Conservation (phyloP, 208 protist species). For the Leishmania martiniquensis region DNA sequence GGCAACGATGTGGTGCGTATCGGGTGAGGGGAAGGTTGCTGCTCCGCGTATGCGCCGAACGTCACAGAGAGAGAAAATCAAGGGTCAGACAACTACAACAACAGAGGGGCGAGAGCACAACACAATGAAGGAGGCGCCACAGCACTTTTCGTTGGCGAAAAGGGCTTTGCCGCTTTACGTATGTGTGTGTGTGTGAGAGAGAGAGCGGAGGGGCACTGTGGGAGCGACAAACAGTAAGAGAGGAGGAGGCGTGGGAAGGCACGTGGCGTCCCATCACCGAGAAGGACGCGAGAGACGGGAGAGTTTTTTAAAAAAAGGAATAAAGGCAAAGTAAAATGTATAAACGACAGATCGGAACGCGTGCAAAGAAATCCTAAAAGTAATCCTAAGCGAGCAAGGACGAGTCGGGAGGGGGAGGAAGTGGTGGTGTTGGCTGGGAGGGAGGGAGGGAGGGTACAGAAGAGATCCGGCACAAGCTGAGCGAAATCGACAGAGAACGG, state of each 20-base stretch:
- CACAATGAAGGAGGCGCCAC: not conserved
- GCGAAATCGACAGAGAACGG: not conserved
- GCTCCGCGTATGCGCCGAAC: not conserved
- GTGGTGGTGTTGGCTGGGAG: not conserved
- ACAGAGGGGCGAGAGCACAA: not conserved
- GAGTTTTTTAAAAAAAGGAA: no score
- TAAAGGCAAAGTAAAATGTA: no score
- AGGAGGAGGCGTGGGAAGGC: no score
- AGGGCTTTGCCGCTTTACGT: not conserved
- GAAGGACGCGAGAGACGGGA: not conserved
- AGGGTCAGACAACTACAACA: slow-evolving; percentile 4
- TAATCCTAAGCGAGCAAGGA: no score
- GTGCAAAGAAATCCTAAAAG: no score
- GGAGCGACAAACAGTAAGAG: no score
- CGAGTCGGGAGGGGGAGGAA: no score
- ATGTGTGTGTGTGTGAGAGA: not conserved
- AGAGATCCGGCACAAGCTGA: not conserved
- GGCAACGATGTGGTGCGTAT: not conserved
- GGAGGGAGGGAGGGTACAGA: not conserved
- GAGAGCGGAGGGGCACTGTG: no score
- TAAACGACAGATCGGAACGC: not conserved
- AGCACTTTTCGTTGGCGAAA: not conserved
- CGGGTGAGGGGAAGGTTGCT: slow-evolving; percentile 6
- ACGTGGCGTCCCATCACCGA: not conserved
- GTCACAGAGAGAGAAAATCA: slow-evolving; percentile 1